These are phyloP conservation scores for Colletotrichum magnum DNA, from an alignment of 2,329 filamentous ascomycete species.

Conservation along the genomic window DNA sequence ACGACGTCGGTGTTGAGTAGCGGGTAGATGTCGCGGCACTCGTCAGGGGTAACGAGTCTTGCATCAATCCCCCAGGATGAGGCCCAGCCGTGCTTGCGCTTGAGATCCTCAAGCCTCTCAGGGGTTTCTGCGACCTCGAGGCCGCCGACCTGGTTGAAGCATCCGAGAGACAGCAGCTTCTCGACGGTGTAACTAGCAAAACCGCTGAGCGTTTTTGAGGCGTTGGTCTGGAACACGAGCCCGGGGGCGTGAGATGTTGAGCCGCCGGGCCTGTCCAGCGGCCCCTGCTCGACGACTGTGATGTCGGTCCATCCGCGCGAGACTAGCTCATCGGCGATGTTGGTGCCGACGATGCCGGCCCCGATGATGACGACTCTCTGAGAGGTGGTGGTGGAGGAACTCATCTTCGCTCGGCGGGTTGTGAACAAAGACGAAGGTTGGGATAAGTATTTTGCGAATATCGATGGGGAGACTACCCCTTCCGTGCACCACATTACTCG, in stretches of 20 bases:
- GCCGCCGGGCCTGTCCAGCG: slow-evolving; percentile 73
- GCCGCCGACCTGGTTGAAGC: slow-evolving; percentile 75
- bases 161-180: slow-evolving; percentile 70
- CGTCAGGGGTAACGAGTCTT: slow-evolving; percentile 63
- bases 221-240: slow-evolving; percentile 74
- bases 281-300: slow-evolving; percentile 76
- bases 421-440: background rate
- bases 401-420: background rate
- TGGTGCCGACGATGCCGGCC: slow-evolving; percentile 75
- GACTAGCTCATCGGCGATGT: slow-evolving; percentile 75
- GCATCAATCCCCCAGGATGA: slow-evolving; percentile 73
- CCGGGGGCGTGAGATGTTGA: slow-evolving; percentile 77
- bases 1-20: slow-evolving; percentile 66
- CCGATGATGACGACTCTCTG: slow-evolving; percentile 71
- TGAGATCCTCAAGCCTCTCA: slow-evolving; percentile 71
- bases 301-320: slow-evolving; percentile 74
- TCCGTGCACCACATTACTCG: background rate
- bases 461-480: background rate
- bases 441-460: too few species aligned
- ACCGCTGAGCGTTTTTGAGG: slow-evolving; percentile 69
- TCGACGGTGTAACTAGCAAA: slow-evolving; percentile 74
- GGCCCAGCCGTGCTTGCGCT: slow-evolving; percentile 73
- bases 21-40: slow-evolving; percentile 69
- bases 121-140: slow-evolving; percentile 74
- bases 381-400: slow-evolving; percentile 47